Percentiles rank a stretch among this genome's conserved stretches.
phyloP scores from a whole-genome alignment of 129 eudicot species.

The Gnaphalium uliginosum region DNA sequence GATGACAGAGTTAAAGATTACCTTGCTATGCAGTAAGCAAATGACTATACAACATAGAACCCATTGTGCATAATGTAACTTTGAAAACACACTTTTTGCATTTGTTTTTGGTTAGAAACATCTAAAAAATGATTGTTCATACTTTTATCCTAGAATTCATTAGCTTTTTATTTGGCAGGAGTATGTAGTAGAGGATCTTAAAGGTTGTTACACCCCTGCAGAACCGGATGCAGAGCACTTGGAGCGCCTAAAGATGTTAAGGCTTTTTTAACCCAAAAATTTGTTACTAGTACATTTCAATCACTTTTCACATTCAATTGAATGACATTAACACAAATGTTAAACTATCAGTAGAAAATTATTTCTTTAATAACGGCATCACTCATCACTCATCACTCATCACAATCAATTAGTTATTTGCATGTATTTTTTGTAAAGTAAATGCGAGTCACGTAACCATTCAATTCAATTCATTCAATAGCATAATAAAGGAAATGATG shows the following conservation, averaged over 20 bases:
- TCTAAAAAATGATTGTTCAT: not conserved
- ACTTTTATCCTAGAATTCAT: not conserved
- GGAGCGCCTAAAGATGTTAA: slow-evolving; percentile 66
- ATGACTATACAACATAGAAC: not conserved
- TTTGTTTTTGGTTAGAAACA: not conserved
- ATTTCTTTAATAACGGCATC: too few relatives aligned
- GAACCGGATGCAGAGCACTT: slow-evolving; percentile 66
- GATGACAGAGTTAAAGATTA: not conserved
- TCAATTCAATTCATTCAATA: too few relatives aligned
- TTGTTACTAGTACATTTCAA: too few relatives aligned
- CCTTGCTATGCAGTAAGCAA: not conserved
- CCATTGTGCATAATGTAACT: not conserved
- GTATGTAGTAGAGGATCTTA: slow-evolving; percentile 77
- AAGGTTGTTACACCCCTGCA: slow-evolving; percentile 71
- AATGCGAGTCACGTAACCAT: too few relatives aligned
- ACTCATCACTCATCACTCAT: too few relatives aligned
- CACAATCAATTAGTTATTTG: too few relatives aligned
- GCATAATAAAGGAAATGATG: too few relatives aligned
- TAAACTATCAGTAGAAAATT: too few relatives aligned
- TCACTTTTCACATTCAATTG: too few relatives aligned
- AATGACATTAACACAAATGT: too few relatives aligned
- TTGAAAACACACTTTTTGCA: not conserved
- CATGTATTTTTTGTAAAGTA: too few relatives aligned
- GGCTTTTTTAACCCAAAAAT: slow-evolving; percentile 34
- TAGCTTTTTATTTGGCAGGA: slow-evolving; percentile 44